Conservation (phyloP, 1,284 basidiomycete genomes). For the Malassezia pachydermatis region DNA sequence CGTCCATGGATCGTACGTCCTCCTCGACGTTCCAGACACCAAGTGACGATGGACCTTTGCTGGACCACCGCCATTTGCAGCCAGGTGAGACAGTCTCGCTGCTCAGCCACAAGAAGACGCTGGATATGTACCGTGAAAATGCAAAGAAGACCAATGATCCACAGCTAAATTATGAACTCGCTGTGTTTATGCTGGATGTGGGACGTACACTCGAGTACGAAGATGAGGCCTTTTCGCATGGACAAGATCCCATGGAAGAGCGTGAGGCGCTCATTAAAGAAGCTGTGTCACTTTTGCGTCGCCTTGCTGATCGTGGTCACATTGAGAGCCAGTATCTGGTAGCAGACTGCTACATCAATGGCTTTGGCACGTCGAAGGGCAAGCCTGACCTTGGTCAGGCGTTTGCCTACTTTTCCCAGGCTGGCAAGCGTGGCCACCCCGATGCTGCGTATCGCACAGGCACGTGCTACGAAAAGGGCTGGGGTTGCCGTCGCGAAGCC, state of each 20-base stretch:
- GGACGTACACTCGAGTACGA: constrained; percentile 39
- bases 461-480: constrained; percentile 96
- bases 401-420: constrained; percentile 87
- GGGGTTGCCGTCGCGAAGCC: constrained; percentile 86
- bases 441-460: constrained; percentile 92
- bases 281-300: constrained; percentile 72
- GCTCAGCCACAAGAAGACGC: constrained; percentile 83
- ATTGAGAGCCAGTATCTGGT: constrained; percentile 91
- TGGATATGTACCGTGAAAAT: constrained; percentile 91
- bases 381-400: constrained; percentile 94
- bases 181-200: constrained; percentile 96
- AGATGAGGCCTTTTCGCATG: neutral
- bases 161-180: constrained; percentile 92
- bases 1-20: neutral
- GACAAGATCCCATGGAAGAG: constrained; percentile 30
- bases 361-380: constrained; percentile 70
- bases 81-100: constrained; percentile 85
- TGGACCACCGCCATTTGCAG: constrained; percentile 84
- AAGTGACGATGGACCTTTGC: constrained; percentile 50
- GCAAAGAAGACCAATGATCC: constrained; percentile 98
- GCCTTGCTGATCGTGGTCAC: constrained; percentile 84
- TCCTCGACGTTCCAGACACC: neutral
- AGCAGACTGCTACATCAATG: constrained; percentile 94
- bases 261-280: constrained; percentile 69
- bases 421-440: constrained; percentile 95